These are phyloP conservation scores for Massariosphaeria phaeospora DNA, from an alignment of 495 filamentous ascomycete genomes.

Conservation along the genomic window DNA sequence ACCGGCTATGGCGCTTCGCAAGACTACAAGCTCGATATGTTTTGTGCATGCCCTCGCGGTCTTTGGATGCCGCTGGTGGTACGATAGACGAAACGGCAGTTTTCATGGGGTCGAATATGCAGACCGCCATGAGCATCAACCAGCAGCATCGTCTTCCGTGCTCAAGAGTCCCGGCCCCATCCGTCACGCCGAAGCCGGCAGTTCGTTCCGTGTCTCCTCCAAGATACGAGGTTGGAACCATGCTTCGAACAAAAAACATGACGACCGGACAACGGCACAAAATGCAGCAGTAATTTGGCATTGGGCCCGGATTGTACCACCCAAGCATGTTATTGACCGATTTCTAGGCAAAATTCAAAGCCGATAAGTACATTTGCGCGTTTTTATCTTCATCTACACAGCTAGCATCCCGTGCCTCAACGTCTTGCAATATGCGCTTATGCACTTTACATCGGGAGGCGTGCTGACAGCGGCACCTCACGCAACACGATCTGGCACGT, in stretches of 20 bases:
- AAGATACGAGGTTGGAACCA: background rate
- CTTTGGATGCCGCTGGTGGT: background rate
- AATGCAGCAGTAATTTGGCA: background rate
- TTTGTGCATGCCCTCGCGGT: background rate
- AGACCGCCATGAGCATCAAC: background rate
- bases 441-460: too few relatives aligned
- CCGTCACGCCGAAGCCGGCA: background rate
- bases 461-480: slow-evolving; percentile 12
- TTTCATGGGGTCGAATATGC: background rate
- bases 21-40: too few relatives aligned
- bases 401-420: too few relatives aligned
- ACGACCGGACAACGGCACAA: background rate
- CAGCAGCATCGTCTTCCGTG: background rate
- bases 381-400: slow-evolving; percentile 4
- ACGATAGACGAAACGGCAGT: background rate
- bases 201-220: background rate
- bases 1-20: too few relatives aligned
- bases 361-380: slow-evolving; percentile 17
- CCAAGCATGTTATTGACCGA: too few relatives aligned
- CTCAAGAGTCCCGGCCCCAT: background rate
- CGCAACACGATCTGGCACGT: slow-evolving; percentile 5
- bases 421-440: too few relatives aligned
- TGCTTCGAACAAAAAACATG: background rate
- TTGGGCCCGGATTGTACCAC: background rate
- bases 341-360: background rate